A percentile compares a stretch with the other conserved stretches of the same genome.
Conservation (phyloP, 495 filamentous ascomycete species). For the Lasiosphaeriaceae sp. region DNA sequence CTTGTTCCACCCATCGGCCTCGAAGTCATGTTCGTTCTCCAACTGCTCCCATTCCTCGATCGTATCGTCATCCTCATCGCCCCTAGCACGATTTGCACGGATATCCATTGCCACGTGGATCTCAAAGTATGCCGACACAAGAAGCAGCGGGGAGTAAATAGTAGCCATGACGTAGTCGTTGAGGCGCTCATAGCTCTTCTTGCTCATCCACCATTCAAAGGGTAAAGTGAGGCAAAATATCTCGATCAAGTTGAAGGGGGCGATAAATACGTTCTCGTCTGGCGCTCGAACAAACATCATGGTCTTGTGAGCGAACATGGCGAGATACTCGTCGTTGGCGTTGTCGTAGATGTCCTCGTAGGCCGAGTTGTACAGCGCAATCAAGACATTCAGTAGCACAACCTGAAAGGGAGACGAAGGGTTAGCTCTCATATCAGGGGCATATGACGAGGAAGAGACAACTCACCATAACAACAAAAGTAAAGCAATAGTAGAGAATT, state of each 20-base stretch:
- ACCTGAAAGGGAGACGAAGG: constrained; percentile 21
- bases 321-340: constrained; percentile 91
- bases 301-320: constrained; percentile 83
- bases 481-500: constrained; percentile 92
- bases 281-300: constrained; percentile 95
- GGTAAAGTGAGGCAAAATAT: constrained; percentile 73
- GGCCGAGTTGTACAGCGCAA: constrained; percentile 93
- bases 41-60: constrained; percentile 93
- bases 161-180: constrained; percentile 85
- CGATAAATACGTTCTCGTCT: constrained; percentile 96
- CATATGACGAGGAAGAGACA: constrained; percentile 10
- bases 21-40: constrained; percentile 65
- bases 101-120: constrained; percentile 64
- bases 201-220: constrained; percentile 92
- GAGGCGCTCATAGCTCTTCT: constrained; percentile 62
- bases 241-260: constrained; percentile 92
- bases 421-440: not conserved
- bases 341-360: constrained; percentile 96
- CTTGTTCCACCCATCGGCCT: constrained; percentile 76
- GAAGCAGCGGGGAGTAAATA: constrained; percentile 79
- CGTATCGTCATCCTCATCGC: constrained; percentile 86
- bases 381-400: constrained; percentile 87
- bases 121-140: constrained; percentile 76
- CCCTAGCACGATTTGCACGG: constrained; percentile 64
- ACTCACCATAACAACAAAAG: constrained; percentile 86